Conservation (phyloP, 2,329 filamentous ascomycete species). For the Cercospora sesami region DNA sequence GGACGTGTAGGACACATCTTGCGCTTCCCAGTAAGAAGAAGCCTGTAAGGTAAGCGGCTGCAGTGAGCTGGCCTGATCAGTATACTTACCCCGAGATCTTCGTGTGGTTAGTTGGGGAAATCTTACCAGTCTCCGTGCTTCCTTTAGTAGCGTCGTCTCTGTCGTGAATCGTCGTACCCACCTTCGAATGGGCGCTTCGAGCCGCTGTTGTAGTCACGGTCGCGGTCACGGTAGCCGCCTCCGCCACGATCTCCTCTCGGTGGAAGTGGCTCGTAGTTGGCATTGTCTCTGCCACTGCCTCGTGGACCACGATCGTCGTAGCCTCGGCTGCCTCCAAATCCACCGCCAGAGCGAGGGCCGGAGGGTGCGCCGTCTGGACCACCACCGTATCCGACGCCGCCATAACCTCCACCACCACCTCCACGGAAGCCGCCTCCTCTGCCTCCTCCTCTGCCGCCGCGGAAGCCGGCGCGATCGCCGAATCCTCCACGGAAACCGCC, state of each 20-base stretch:
- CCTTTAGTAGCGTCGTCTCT: slow-evolving; percentile 58
- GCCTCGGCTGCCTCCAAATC: slow-evolving; percentile 39
- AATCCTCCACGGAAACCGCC: slow-evolving; percentile 60
- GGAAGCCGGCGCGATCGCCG: slow-evolving; percentile 52
- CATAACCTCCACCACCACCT: slow-evolving; percentile 30
- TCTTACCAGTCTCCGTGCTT: slow-evolving; percentile 26
- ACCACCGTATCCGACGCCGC: slow-evolving; percentile 46
- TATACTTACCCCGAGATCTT: slow-evolving; percentile 29
- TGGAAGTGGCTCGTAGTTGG: slow-evolving; percentile 82
- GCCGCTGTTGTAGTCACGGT: slow-evolving; percentile 52
- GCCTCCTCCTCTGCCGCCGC: slow-evolving; percentile 51
- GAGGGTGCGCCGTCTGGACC: slow-evolving; percentile 52
- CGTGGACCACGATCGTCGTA: slow-evolving; percentile 33
- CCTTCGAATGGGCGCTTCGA: slow-evolving; percentile 67
- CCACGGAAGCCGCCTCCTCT: slow-evolving; percentile 49
- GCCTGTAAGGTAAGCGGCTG: slow-evolving; percentile 23
- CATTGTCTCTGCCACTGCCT: slow-evolving; percentile 54
- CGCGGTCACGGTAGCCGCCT: slow-evolving; percentile 44
- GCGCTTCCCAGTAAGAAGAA: slow-evolving; percentile 3
- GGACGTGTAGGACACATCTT: slow-evolving; percentile 11
- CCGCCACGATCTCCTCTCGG: slow-evolving; percentile 60
- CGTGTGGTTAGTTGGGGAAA: slow-evolving; percentile 13
- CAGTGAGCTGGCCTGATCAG: slow-evolving; percentile 25
- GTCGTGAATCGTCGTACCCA: slow-evolving; percentile 72
- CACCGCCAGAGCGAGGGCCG: slow-evolving; percentile 46